A percentile compares a stretch with the other conserved stretches of the same genome.
These are phyloP conservation scores for Stagonosporopsis rhizophila DNA, from an alignment of 2,329 filamentous ascomycete species.

Conservation along the genomic window DNA sequence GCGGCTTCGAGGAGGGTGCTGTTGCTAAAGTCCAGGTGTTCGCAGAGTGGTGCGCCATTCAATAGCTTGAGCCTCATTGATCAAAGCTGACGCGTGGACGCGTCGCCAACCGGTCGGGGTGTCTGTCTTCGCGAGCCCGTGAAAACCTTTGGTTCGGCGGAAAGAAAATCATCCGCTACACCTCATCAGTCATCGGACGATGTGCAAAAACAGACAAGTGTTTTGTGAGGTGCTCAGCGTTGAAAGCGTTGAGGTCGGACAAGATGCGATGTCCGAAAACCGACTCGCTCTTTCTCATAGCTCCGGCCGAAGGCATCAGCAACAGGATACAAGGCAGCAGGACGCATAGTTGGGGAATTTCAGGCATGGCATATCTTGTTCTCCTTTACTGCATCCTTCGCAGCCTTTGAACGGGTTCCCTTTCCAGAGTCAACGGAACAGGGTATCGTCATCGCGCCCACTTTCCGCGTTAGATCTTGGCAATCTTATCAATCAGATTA, in stretches of 20 bases:
- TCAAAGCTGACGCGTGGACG: conserved; percentile 4
- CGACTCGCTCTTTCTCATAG: background rate
- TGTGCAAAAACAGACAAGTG: background rate
- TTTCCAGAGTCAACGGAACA: background rate
- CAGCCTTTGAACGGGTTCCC: background rate
- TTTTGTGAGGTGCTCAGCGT: background rate
- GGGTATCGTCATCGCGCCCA: conserved; percentile 29
- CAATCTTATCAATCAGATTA: conserved; percentile 46
- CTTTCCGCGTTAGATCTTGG: conserved; percentile 40
- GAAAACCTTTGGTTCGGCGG: background rate
- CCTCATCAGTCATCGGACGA: background rate
- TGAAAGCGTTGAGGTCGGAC: conserved; percentile 10
- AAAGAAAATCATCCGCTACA: background rate
- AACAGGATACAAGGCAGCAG: background rate
- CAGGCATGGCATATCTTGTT: background rate
- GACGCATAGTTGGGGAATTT: background rate
- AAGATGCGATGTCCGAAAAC: conserved; percentile 13
- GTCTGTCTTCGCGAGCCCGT: background rate
- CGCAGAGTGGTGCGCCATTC: conserved; percentile 66
- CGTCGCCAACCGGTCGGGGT: background rate
- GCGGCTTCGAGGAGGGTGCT: conserved; percentile 59
- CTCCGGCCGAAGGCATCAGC: conserved; percentile 5
- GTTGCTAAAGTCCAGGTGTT: conserved; percentile 63
- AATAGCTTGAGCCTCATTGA: conserved; percentile 57
- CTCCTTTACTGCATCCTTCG: background rate